A percentile compares a stretch with the other conserved stretches of the same genome.
phyloP scores from a whole-genome alignment of 129 eudicot genomes.

The Helichrysum umbraculigerum region DNA sequence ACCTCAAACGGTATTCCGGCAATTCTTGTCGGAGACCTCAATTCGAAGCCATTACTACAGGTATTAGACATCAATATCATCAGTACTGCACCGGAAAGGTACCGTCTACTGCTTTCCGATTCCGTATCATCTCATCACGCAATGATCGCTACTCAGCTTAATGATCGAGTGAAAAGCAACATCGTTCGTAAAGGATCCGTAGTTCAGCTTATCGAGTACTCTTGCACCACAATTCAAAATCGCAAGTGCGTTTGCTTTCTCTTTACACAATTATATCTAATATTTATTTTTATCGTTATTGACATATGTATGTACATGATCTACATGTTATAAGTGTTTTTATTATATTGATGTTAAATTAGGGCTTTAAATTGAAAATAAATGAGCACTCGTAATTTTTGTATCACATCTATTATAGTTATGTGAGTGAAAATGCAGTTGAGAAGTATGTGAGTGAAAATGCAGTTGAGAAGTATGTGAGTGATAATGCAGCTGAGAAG shows the following conservation, averaged over 20 bases:
- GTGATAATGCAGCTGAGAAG: background rate
- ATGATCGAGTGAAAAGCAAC: constrained; percentile 65
- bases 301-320: background rate
- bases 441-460: background rate
- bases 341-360: constrained; percentile 13
- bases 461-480: background rate
- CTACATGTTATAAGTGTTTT: background rate
- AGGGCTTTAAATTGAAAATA: constrained; percentile 5
- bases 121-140: constrained; percentile 56
- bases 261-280: background rate
- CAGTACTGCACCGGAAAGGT: constrained; percentile 55
- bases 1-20: constrained; percentile 71
- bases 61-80: constrained; percentile 64
- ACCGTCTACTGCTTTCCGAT: constrained; percentile 72
- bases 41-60: constrained; percentile 81
- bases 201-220: constrained; percentile 79
- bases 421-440: background rate
- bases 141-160: constrained; percentile 90
- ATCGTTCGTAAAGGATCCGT: constrained; percentile 67
- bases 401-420: background rate
- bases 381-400: background rate
- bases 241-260: constrained; percentile 54
- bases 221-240: constrained; percentile 61
- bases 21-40: constrained; percentile 68
- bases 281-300: too few species aligned